Base-by-base conservation (phyloP, 805 yeast genomes). In the Cyberlindnera americana region DNA sequence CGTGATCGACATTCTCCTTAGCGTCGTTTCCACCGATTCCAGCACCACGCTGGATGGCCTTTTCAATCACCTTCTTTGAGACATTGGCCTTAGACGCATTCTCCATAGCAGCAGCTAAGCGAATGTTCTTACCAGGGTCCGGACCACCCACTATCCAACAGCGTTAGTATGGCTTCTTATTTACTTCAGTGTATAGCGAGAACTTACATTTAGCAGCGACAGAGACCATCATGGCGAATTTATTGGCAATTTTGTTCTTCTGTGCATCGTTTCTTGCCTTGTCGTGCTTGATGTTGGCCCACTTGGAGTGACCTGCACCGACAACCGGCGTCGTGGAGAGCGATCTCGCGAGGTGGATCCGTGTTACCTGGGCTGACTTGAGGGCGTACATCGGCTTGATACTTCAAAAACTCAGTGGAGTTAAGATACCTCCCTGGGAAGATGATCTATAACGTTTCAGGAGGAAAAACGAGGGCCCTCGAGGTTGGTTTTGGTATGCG, bases 201-300 rank as follows among this genome's bases (percentile, higher is more conserved):
- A 18, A 55, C 59, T 19, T 36, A 58, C 62, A 49, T 47, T 78
- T 80, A 1, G 87, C 91, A 33, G 93, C 83, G 29, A 84, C 70
- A 13, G 84, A 78, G 43, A 91, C 85, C 52, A 78, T 74, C 32
- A 78, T 74, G 6, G 96, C 83, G 54, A 84, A 69, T 50, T 80
- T 77, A 52, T 81, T 83, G 5, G 87, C 79, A 21, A 78, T 69
- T 40, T 78, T 74, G 43, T 87, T 81, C 59, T 77, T 81, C 43
- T 74, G 78, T 16, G 88, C 85, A 64, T 91, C 99, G 55, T 89
- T 88, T 47, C 87, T 86, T 40, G 95, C 95, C 64, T 91, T 91
- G 58, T 85, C 93, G 58, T 89, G 97, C 57, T 89, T 84, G 51
- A 93, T 91, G 34, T 85, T 87, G 30, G 95, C 86, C 99, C 99